Base-by-base conservation (phyloP, 805 yeast species). In the Wickerhamiella kurtzmanii region DNA sequence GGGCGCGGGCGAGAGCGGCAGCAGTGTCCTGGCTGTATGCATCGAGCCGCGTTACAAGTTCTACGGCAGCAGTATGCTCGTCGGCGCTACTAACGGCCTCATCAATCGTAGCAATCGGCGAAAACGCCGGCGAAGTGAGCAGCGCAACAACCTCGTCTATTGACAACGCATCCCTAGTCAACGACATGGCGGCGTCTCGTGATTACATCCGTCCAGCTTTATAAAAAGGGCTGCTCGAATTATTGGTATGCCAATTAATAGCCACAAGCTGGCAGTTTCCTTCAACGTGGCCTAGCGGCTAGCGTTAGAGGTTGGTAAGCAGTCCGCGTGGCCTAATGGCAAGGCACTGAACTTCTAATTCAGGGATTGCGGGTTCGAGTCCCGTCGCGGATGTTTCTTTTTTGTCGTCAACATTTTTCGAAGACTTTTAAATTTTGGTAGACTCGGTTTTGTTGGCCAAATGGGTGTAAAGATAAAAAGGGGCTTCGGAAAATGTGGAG, bases 31-130 rank as follows among this genome's bases (percentile, higher is more conserved):
- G 63, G 13, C 55, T 52, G 36, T 58, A 50, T 20, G 53, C 52
- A 41, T 64, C 66, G 25, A 64, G 53, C 28, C 50, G 55, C 11
- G 66, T 59, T 43, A 57, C 50, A 15, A 64, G 58, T 44, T 56
- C 50, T 9, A 61, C 57, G 11, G 63, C 49, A 13, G 57, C 45
- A 1, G 57, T 44, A 37, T 62, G 60, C 41, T 60, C 48, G 19
- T 55, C 60, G 3, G 25, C 22, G 36, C 45, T n/a, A 15, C 41
- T 46, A 35, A 63, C 48, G 3, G 54, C 41, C 13, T 37, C 43
- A 44, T 62, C 62, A 2, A 63, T 41, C 13, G 48, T 50, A 11
- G 46, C 53, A 41, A 61, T 61, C 5, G 64, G 58, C n/a, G 41
- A 38, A n/a, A 38, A 38, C 20, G 25, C 18, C 19, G 41, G 25